Evolutionary conservation across 306 rosid genomes (phyloP).

Genomic region (Pyrus betulifolia): DNA sequence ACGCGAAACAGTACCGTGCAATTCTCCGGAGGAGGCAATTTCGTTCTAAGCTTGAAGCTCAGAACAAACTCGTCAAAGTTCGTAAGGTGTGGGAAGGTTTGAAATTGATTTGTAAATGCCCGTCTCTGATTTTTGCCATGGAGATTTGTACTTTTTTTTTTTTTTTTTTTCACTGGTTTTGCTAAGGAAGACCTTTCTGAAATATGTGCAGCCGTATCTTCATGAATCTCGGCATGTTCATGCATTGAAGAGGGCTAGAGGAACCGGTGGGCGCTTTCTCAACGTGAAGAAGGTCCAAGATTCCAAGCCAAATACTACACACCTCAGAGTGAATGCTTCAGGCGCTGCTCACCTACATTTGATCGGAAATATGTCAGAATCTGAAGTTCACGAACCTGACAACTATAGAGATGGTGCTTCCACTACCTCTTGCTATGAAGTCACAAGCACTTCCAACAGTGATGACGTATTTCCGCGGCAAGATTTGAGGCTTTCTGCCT

Average conservation of each 20-base stretch:
- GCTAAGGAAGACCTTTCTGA: not conserved
- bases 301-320: conserved; percentile 13
- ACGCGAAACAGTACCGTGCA: conserved; percentile 30
- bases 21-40: conserved; percentile 27
- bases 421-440: conserved; percentile 26
- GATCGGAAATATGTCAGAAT: conserved; percentile 20
- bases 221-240: conserved; percentile 72
- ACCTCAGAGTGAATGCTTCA: conserved; percentile 17
- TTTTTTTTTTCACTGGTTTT: not conserved
- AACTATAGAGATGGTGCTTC: conserved; percentile 29
- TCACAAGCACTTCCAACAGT: conserved; percentile 21
- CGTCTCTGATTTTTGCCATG: no score
- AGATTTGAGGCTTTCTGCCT: conserved; percentile 39
- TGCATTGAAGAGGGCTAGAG: conserved; percentile 68
- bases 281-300: conserved; percentile 37
- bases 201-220: conserved; percentile 59
- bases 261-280: conserved; percentile 68
- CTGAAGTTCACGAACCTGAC: conserved; percentile 22
- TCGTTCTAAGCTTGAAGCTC: conserved; percentile 37
- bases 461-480: conserved; percentile 25
- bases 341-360: conserved; percentile 18
- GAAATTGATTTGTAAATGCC: not conserved
- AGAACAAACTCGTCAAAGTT: conserved; percentile 22
- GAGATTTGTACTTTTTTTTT: not conserved
- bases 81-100: conserved; percentile 14